Evolutionary conservation across 192 early-diverging fungal species (phyloP).

Genomic region (Coemansia sp.): DNA sequence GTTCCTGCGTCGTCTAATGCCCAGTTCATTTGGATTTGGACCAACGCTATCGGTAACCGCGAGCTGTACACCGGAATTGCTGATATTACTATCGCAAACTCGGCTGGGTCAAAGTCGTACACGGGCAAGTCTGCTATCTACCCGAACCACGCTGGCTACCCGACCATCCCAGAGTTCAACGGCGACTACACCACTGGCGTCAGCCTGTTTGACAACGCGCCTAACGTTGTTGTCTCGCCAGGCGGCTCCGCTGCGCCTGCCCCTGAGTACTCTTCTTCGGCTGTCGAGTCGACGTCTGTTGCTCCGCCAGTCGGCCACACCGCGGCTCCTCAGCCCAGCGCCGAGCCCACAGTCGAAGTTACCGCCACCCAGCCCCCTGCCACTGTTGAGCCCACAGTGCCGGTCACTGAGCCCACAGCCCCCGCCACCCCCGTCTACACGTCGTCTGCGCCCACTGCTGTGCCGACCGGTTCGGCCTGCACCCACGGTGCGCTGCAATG

Average conservation of each 20-base stretch:
- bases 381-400: not conserved
- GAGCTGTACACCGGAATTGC: conserved; percentile 41
- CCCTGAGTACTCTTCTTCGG: too few species aligned
- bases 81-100: conserved; percentile 18
- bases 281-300: not conserved
- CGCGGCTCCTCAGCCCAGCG: not conserved
- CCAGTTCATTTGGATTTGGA: conserved; percentile 61
- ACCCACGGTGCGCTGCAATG: not conserved
- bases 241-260: not conserved
- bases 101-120: conserved; percentile 17
- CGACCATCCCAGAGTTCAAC: conserved; percentile 50
- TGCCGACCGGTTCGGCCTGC: not conserved
- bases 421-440: not conserved
- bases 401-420: not conserved
- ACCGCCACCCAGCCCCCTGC: not conserved
- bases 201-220: not conserved
- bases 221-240: not conserved
- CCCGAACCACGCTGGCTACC: conserved; percentile 38
- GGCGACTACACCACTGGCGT: not conserved
- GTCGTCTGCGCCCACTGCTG: not conserved
- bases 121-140: conserved; percentile 21
- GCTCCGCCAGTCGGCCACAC: not conserved
- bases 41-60: conserved; percentile 62
- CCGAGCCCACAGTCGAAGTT: not conserved
- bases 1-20: conserved; percentile 54